Base-by-base conservation (phyloP, 441 rosid species). In the Arabidopsis lyrata region DNA sequence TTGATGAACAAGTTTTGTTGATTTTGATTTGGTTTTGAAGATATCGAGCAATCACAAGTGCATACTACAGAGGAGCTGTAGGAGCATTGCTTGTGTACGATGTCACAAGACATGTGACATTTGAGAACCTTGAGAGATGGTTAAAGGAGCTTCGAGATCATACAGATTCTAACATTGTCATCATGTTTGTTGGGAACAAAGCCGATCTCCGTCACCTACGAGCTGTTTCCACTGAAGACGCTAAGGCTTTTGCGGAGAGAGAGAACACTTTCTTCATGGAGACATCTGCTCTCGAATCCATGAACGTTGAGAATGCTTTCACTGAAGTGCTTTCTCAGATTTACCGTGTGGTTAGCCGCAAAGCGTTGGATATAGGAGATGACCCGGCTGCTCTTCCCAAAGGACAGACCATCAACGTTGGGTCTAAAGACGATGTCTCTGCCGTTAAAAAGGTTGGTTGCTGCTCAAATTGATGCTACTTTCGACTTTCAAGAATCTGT, bases 181-280 rank as follows among this genome's bases (percentile, higher is more conserved):
- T 86, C 55, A 87, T 86, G 92, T 86, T 87, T 22, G 88, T 86
- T 0, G 92, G 92, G 10, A 87, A 87, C 87, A 86, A 87, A 82
- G 87, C 88, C 0, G 90, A 87, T 72, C 81, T 87, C 22, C 85
- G 88, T 55, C 90, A 87, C 72, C 75, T 85, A 18, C 81, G 91
- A 41, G 91, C 91, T 0, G 89, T 84, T 52, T 70, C 86, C 13
- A 73, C 77, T 0, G 85, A 86, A 16, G 87, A 84, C 52, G 86
- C 85, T 12, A 80, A 75, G 56, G 68, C 82, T 31, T 87, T 87
- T n/a, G 86, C 89, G 0, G 86, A 87, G 72, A 66, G 83, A 58
- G 92, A 86, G 86, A 82, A 65, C 67, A 84, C 86, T 18, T 81
- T 78, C 68, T 87, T 87, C 65, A 84, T 86, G 87, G 90, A 86